Percentiles rank a stretch among this genome's conserved stretches.
These are phyloP conservation scores for Fusarium siculi DNA, from an alignment of 2,329 filamentous ascomycete species.

Conservation along the genomic window DNA sequence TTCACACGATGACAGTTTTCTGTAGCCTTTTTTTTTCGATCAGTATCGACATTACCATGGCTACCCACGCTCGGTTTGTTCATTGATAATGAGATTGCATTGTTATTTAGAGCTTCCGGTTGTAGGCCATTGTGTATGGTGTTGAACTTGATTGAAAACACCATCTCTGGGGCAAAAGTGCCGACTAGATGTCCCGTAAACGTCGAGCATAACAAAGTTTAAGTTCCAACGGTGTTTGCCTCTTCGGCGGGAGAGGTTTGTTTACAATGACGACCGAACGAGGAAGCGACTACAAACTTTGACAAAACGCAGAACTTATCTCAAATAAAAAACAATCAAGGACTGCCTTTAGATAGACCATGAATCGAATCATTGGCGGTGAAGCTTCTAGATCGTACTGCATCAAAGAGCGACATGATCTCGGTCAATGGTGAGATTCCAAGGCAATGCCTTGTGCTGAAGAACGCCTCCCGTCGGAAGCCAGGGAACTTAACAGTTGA, in stretches of 20 bases:
- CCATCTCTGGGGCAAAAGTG: not conserved
- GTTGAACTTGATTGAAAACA: too few relatives aligned
- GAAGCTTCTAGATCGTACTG: not conserved
- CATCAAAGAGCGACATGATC: not conserved
- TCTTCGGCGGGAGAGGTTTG: not conserved
- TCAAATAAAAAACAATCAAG: not conserved
- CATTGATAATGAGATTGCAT: not conserved
- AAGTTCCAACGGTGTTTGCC: not conserved
- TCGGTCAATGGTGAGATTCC: not conserved
- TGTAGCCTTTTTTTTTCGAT: not conserved
- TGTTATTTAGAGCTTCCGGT: not conserved
- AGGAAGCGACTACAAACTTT: not conserved
- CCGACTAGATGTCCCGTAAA: not conserved
- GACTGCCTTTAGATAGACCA: not conserved
- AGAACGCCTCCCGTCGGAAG: conserved; percentile 10
- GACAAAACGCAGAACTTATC: not conserved
- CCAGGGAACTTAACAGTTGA: conserved; percentile 2
- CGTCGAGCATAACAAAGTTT: not conserved
- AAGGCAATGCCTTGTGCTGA: conserved; percentile 6
- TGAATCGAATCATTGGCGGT: not conserved
- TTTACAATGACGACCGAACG: not conserved
- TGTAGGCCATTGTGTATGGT: not conserved
- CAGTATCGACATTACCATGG: not conserved
- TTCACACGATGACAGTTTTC: not conserved
- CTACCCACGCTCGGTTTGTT: not conserved